Evolutionary conservation across 495 filamentous ascomycete genomes (phyloP).

Genomic region (Neurospora pannonica): DNA sequence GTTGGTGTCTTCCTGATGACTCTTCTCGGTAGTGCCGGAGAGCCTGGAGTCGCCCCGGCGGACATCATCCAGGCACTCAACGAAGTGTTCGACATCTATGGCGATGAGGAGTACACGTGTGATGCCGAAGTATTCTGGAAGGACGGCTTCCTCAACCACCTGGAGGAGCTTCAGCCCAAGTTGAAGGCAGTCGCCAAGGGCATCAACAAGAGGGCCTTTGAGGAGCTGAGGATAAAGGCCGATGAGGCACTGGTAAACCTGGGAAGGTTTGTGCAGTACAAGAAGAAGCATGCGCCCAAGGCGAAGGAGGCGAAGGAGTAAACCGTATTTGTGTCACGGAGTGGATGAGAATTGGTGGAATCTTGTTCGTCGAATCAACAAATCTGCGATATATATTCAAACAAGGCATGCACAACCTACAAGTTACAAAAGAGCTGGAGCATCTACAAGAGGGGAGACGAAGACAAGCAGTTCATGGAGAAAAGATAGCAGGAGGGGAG

Average conservation of each 20-base stretch:
- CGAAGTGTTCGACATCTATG: constrained; percentile 54
- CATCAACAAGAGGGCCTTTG: constrained; percentile 45
- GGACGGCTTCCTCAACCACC: constrained; percentile 46
- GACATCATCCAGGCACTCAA: constrained; percentile 49
- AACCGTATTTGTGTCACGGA: neutral
- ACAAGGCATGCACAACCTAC: neutral
- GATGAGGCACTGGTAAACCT: constrained; percentile 51
- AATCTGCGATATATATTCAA: neutral
- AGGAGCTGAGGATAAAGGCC: constrained; percentile 41
- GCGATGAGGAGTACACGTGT: constrained; percentile 42
- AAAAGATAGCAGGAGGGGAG: neutral
- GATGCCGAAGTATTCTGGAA: constrained; percentile 53
- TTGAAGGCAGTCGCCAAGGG: constrained; percentile 43
- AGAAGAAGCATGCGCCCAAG: constrained; percentile 38
- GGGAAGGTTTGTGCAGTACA: constrained; percentile 49
- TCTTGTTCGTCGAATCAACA: neutral
- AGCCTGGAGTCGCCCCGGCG: constrained; percentile 27
- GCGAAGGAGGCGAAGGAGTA: neutral
- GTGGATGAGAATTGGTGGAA: neutral
- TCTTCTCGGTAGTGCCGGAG: constrained; percentile 32
- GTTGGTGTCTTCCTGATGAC: constrained; percentile 52
- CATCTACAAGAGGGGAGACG: neutral
- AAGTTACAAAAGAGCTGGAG: neutral
- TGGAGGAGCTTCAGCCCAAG: constrained; percentile 41
- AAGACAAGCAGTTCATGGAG: neutral